These are phyloP conservation scores for Abortiporus biennis DNA, from an alignment of 1,284 basidiomycete species.

Conservation along the genomic window DNA sequence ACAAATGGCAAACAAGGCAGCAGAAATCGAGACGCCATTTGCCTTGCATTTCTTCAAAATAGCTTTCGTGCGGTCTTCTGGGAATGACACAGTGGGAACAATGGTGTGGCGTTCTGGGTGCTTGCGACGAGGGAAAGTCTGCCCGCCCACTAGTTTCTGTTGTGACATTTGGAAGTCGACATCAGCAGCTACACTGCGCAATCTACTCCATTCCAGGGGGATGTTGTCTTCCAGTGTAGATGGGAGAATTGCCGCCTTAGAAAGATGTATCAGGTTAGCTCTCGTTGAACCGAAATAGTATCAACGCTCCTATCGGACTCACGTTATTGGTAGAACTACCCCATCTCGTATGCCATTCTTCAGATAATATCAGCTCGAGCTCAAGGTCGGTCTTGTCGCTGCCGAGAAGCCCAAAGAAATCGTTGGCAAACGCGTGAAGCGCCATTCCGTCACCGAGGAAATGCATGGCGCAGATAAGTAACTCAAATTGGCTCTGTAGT, in stretches of 20 bases:
- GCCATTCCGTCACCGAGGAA: constrained; percentile 79
- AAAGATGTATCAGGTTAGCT: constrained; percentile 7
- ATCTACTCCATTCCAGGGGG: constrained; percentile 29
- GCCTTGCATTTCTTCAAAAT: constrained; percentile 64
- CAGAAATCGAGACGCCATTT: constrained; percentile 68
- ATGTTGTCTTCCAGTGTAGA: constrained; percentile 48
- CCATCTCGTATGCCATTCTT: constrained; percentile 43
- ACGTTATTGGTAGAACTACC: constrained; percentile 20
- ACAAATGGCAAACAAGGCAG: constrained; percentile 69
- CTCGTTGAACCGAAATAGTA: constrained; percentile 3
- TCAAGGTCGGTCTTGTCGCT: constrained; percentile 32
- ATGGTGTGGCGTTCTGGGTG: constrained; percentile 49
- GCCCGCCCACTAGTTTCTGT: constrained; percentile 48
- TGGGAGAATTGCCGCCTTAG: constrained; percentile 36
- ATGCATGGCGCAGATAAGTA: constrained; percentile 65
- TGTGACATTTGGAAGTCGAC: constrained; percentile 53
- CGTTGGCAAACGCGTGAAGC: constrained; percentile 67
- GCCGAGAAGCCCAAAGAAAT: constrained; percentile 60
- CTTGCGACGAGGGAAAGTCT: constrained; percentile 50
- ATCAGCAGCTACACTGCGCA: constrained; percentile 39
- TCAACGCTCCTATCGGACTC: constrained; percentile 8
- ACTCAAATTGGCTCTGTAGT: constrained; percentile 27
- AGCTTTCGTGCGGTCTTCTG: constrained; percentile 44
- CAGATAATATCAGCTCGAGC: constrained; percentile 35
- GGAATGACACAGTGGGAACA: constrained; percentile 58